Evolutionary conservation across 345 rosid genomes (phyloP).

Genomic region (Diplotaxis tenuifolia): DNA sequence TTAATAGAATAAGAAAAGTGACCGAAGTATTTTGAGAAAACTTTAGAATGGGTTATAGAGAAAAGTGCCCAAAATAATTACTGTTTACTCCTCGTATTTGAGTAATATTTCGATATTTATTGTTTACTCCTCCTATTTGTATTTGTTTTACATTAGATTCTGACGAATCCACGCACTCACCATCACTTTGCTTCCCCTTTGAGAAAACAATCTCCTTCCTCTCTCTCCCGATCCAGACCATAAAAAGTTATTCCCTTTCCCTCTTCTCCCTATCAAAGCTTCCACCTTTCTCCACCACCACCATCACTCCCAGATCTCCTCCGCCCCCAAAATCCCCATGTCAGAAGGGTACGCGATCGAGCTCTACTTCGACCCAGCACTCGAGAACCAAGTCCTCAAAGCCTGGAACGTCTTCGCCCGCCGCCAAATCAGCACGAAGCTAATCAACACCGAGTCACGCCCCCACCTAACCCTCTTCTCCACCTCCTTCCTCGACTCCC

Average conservation of each 20-base stretch:
- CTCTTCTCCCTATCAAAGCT: not conserved
- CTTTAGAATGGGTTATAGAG: no score
- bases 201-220: not conserved
- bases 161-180: not conserved
- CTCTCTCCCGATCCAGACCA: not conserved
- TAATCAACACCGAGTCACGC: slow-evolving; percentile 91
- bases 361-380: slow-evolving; percentile 95
- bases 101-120: not conserved
- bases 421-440: slow-evolving; percentile 90
- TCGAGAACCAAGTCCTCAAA: slow-evolving; percentile 93
- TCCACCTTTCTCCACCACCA: not conserved
- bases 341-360: slow-evolving; percentile 84
- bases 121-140: not conserved
- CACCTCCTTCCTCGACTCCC: slow-evolving; percentile 51
- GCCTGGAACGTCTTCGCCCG: slow-evolving; percentile 99
- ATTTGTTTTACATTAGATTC: not conserved
- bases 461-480: slow-evolving; percentile 92
- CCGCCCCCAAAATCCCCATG: slow-evolving; percentile 41
- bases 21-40: no score
- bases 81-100: no score
- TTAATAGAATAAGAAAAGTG: no score
- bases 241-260: not conserved
- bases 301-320: not conserved
- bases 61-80: no score
- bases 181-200: not conserved